Evolutionary conservation across 2,329 filamentous ascomycete genomes (phyloP), one percentile per base, ranked within the genome.

Genomic region (Sarocladiaceae sp.): DNA sequence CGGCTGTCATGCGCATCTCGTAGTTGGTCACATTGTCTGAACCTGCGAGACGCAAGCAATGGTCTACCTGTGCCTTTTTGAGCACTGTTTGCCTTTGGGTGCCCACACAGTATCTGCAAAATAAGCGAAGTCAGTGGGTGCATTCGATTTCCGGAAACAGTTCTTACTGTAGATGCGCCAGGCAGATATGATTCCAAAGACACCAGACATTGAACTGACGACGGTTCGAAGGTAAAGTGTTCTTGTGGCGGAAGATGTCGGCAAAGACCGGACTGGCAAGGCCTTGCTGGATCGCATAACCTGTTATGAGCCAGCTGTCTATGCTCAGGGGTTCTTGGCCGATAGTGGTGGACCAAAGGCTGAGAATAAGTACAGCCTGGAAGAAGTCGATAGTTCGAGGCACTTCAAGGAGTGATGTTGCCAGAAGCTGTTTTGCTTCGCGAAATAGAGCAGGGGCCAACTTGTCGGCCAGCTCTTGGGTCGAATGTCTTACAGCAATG

Each of bases 171-270:
- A 65, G 57, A 42, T 65, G 62, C 0, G 59, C 62, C 0, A 64
- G 40, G 15, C 56, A 60, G 0, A 65, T 47, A 28, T 65, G 62
- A 17, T 64, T 65, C 62, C 62, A 65, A 4, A 65, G 31, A 17
- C 55, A 64, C 56, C 57, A 59, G 1, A 49, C 40, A 31, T 63
- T 58, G 3, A 58, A 10, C 7, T 56, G 7, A 0, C 10, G 25
- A 2, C 10, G 13, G 6, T 17, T 48, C 11, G 28, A 2, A n/a
- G 5, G 8, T 37, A 26, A 12, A 15, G 10, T 1, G 35, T 12
- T 1, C 42, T 20, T 1, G 49, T 8, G 25, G n/a, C 44, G 25
- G 12, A 37, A 20, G 4, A 58, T 12, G 3, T 55, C 50, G 3
- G 44, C 37, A 25, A 64, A 64, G 2, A 57, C 40, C 3, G 59